A percentile compares a stretch with the other conserved stretches of the same genome.
Conservation (phyloP, 2,329 filamentous ascomycete species). For the Epichloe aotearoae region DNA sequence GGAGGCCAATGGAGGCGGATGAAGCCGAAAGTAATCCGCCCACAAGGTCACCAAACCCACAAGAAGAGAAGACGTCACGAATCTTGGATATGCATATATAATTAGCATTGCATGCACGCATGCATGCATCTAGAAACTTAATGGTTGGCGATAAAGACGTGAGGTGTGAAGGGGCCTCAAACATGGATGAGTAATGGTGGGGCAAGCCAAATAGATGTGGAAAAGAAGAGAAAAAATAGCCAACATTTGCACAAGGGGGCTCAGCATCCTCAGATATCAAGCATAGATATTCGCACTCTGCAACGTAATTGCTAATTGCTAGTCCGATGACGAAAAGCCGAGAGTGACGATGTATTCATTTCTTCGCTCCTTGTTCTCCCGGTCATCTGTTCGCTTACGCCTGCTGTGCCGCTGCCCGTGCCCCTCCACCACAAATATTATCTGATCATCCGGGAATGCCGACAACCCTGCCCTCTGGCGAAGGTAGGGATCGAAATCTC, state of each 20-base stretch:
- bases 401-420: background rate
- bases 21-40: constrained; percentile 4
- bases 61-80: background rate
- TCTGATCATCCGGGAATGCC: background rate
- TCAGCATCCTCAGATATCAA: no score
- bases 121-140: background rate
- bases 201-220: no score
- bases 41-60: background rate
- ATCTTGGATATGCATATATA: no score
- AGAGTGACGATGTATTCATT: background rate
- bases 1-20: background rate
- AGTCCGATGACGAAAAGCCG: background rate
- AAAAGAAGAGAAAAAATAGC: no score
- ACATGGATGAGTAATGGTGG: no score
- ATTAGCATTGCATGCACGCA: no score
- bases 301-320: background rate
- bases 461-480: no score
- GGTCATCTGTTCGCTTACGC: background rate
- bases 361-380: background rate
- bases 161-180: background rate
- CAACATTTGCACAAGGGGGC: no score
- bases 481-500: no score
- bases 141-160: background rate
- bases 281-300: no score
- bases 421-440: background rate